These are phyloP conservation scores for Ceratobasidium sp. DNA, from an alignment of 1,284 basidiomycete genomes.

Conservation along the genomic window DNA sequence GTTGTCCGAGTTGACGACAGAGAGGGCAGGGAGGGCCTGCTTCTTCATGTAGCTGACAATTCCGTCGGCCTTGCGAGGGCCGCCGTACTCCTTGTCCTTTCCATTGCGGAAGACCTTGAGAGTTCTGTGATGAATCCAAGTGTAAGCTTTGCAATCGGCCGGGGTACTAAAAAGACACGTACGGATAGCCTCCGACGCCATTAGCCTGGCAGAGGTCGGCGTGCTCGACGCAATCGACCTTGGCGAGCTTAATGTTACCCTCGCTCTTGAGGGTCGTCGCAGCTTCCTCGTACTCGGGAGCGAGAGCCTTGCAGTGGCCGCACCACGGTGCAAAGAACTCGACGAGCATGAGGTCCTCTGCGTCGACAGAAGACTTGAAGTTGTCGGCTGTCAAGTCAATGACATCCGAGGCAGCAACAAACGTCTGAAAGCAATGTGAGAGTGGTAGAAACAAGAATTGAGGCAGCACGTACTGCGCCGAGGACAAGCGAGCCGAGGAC, in stretches of 20 bases:
- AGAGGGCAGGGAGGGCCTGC: slow-evolving; percentile 97
- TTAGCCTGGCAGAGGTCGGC: slow-evolving; percentile 85
- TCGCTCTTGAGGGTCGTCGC: slow-evolving; percentile 86
- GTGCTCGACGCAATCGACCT: slow-evolving; percentile 94
- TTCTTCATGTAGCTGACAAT: slow-evolving; percentile 98
- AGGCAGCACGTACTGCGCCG: slow-evolving; percentile 45
- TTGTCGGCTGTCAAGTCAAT: slow-evolving; percentile 72
- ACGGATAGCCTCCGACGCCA: slow-evolving; percentile 93
- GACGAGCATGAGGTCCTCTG: slow-evolving; percentile 84
- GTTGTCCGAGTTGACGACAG: slow-evolving; percentile 76
- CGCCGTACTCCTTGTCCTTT: slow-evolving; percentile 77
- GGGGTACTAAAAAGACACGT: slow-evolving; percentile 49
- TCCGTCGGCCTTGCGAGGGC: slow-evolving; percentile 93
- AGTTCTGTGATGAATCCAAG: slow-evolving; percentile 50
- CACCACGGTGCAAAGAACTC: slow-evolving; percentile 98
- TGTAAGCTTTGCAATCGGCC: slow-evolving; percentile 14
- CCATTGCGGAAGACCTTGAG: slow-evolving; percentile 85
- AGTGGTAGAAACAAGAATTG: slow-evolving; percentile 34
- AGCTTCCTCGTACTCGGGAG: slow-evolving; percentile 95
- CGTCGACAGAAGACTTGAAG: slow-evolving; percentile 74
- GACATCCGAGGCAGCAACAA: slow-evolving; percentile 76
- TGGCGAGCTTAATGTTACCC: slow-evolving; percentile 89
- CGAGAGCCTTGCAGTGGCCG: slow-evolving; percentile 91
- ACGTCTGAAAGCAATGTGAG: slow-evolving; percentile 59
- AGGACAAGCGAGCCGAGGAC: slow-evolving; percentile 59